phyloP scores from a whole-genome alignment of 805 yeast genomes.

The Saccharomycopsis lassenensis region DNA sequence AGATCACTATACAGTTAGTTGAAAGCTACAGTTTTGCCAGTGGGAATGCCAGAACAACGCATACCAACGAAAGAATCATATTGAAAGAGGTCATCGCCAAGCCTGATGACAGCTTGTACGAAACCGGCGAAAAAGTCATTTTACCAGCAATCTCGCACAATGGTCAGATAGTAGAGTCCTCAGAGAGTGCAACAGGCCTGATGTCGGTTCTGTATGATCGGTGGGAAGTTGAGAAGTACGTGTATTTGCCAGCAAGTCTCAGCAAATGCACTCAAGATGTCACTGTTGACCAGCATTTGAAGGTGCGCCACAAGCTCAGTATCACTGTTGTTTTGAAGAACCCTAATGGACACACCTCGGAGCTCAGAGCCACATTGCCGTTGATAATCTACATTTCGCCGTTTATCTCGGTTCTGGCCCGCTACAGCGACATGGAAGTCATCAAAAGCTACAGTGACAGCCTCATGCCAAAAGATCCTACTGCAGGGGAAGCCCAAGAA shows the following conservation, averaged over 20 bases:
- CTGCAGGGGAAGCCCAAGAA: too few relatives aligned
- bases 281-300: slow-evolving; percentile 53
- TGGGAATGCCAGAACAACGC: slow-evolving; percentile 23
- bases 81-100: slow-evolving; percentile 34
- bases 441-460: slow-evolving; percentile 10
- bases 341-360: slow-evolving; percentile 89
- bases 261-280: slow-evolving; percentile 82
- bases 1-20: slow-evolving; percentile 53
- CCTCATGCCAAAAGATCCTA: too few relatives aligned
- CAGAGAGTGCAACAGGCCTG: neutral
- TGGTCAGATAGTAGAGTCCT: neutral
- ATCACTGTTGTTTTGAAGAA: slow-evolving; percentile 70
- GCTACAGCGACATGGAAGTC: slow-evolving; percentile 27
- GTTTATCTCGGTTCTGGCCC: slow-evolving; percentile 60
- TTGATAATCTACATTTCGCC: slow-evolving; percentile 69
- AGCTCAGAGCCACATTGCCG: slow-evolving; percentile 84
- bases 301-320: slow-evolving; percentile 81
- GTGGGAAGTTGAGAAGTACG: slow-evolving; percentile 61
- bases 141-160: slow-evolving; percentile 8
- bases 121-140: slow-evolving; percentile 3
- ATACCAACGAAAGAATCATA: slow-evolving; percentile 52
- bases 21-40: slow-evolving; percentile 44
- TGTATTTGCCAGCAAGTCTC: slow-evolving; percentile 64
- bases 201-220: slow-evolving; percentile 28
- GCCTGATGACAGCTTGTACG: slow-evolving; percentile 12